Percentiles rank a stretch among this genome's conserved stretches.
Conservation (phyloP, 208 protist genomes). For the Vickermania spadyakhi region DNA sequence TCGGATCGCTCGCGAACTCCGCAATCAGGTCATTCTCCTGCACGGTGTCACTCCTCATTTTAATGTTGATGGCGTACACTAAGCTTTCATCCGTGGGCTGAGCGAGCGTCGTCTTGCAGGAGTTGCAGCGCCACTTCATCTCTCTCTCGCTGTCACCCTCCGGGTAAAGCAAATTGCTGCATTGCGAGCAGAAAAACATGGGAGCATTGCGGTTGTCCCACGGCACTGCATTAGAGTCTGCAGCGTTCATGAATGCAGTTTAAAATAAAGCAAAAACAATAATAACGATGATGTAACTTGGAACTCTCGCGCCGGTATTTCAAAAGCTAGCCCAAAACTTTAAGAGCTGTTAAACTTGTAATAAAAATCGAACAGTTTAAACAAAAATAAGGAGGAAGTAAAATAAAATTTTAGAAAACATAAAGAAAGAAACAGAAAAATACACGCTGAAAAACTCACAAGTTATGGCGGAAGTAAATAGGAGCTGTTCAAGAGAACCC, state of each 20-base stretch:
- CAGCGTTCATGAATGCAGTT: not conserved
- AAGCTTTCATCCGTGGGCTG: conserved; percentile 67
- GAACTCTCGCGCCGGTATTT: too few relatives aligned
- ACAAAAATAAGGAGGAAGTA: too few relatives aligned
- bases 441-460: too few relatives aligned
- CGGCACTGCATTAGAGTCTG: conserved; percentile 6
- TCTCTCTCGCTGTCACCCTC: conserved; percentile 38
- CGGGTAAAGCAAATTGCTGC: conserved; percentile 86
- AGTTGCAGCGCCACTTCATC: conserved; percentile 82
- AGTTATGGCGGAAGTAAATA: too few relatives aligned
- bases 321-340: not conserved
- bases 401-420: too few relatives aligned
- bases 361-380: too few relatives aligned
- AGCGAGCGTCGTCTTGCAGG: conserved; percentile 56
- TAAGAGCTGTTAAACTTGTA: not conserved
- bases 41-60: conserved; percentile 68
- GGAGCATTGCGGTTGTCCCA: conserved; percentile 46
- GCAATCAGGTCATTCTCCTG: conserved; percentile 74
- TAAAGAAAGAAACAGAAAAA: too few relatives aligned
- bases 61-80: conserved; percentile 85
- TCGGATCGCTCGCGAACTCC: conserved; percentile 85
- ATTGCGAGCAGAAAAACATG: conserved; percentile 84
- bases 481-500: too few relatives aligned
- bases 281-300: too few relatives aligned
- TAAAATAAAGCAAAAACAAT: too few relatives aligned